Evolutionary conservation across 225 moss, liverwort and hornwort species (phyloP).

Genomic region (Polytrichum formosum): DNA sequence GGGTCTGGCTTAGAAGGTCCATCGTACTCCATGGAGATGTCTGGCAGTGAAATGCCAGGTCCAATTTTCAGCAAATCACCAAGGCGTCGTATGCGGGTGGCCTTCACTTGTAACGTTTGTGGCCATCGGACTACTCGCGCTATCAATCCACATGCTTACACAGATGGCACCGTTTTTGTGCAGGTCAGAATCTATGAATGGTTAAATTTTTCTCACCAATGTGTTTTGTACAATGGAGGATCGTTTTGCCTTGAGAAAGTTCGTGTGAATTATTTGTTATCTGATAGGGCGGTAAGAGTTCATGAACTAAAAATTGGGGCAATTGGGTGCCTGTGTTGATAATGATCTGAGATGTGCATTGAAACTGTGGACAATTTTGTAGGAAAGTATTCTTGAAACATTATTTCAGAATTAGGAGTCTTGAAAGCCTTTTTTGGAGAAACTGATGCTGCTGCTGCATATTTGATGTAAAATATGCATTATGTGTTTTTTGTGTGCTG

Average conservation of each 20-base stretch:
- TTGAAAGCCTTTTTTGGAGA: not conserved
- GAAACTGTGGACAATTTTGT: not conserved
- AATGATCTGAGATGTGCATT: not conserved
- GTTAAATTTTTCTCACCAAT: not conserved
- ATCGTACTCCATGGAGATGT: constrained; percentile 47
- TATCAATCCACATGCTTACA: constrained; percentile 96
- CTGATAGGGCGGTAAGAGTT: constrained; percentile 2
- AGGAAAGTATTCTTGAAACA: too few species aligned
- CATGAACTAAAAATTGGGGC: not conserved
- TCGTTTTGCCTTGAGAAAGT: not conserved
- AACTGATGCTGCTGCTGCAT: not conserved
- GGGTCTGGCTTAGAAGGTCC: constrained; percentile 98
- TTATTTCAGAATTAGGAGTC: not conserved
- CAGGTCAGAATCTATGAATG: constrained; percentile 47
- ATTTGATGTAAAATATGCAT: not conserved
- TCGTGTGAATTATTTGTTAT: not conserved
- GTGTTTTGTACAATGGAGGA: too few species aligned
- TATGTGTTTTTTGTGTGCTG: not conserved
- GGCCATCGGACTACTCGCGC: constrained; percentile 95
- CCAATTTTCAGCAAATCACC: constrained; percentile 87
- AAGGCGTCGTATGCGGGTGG: constrained; percentile 96
- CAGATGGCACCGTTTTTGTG: constrained; percentile 98
- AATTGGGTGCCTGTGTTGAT: not conserved
- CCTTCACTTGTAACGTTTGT: constrained; percentile 97
- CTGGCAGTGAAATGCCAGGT: constrained; percentile 55